Conservation (phyloP, 2,329 filamentous ascomycete species). For the Neofusicoccum umdonicola region DNA sequence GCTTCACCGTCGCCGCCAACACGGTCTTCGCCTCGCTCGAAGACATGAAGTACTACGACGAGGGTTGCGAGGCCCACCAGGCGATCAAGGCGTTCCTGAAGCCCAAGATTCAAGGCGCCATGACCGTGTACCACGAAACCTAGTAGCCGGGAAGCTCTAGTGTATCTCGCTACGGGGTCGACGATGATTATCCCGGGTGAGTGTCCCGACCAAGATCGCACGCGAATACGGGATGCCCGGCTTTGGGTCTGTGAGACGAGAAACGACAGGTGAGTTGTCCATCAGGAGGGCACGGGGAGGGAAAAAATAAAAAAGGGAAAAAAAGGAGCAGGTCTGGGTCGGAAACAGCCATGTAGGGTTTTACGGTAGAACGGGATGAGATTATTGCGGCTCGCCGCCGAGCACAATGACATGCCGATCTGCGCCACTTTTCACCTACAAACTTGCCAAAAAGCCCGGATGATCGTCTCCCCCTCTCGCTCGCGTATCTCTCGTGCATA, state of each 20-base stretch:
- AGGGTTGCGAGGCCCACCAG: conserved; percentile 52
- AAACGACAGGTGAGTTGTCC: background rate
- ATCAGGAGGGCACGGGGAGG: background rate
- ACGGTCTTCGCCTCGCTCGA: conserved; percentile 61
- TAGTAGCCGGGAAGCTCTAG: background rate
- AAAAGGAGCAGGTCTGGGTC: background rate
- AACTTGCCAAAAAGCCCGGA: background rate
- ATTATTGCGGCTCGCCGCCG: conserved; percentile 2
- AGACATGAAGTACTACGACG: conserved; percentile 67
- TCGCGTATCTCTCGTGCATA: conserved; percentile 4
- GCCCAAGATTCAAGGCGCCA: conserved; percentile 21
- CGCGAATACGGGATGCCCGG: background rate
- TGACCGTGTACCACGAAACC: conserved; percentile 20
- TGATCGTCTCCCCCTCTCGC: background rate
- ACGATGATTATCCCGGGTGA: background rate
- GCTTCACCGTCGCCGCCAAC: conserved; percentile 62
- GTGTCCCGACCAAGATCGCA: background rate
- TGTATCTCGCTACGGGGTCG: background rate
- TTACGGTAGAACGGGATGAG: background rate
- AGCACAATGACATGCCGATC: conserved; percentile 3
- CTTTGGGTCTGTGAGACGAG: background rate
- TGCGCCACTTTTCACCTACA: background rate
- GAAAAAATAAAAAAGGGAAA: background rate
- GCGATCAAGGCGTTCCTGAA: conserved; percentile 42
- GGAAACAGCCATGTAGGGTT: background rate